Evolutionary conservation across 768 basidiomycete species (phyloP).

Genomic region (Boletus sensibilis): DNA sequence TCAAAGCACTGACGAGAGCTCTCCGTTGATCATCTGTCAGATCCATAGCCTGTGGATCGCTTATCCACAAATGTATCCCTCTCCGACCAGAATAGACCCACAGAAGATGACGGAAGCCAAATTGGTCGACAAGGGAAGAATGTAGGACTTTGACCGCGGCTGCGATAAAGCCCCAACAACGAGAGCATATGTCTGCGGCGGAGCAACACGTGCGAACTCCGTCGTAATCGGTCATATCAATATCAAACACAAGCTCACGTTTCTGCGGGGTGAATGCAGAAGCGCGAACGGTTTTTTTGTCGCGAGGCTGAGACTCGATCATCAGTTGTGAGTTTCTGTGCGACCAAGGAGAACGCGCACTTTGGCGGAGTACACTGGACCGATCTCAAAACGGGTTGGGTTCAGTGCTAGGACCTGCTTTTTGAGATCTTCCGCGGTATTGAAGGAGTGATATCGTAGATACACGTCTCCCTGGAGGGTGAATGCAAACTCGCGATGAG

Average conservation of each 20-base stretch:
- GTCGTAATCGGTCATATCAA: conserved; percentile 99
- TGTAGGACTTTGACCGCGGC: conserved; percentile 90
- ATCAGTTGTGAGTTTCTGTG: conserved; percentile 1
- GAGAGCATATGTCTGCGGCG: conserved; percentile 83
- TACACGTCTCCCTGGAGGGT: conserved; percentile 90
- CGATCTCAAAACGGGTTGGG: conserved; percentile 95
- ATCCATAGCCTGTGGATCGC: conserved; percentile 82
- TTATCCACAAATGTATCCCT: conserved; percentile 98
- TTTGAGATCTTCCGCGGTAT: conserved; percentile 83
- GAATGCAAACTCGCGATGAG: conserved; percentile 94
- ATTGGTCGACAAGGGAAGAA: conserved; percentile 75
- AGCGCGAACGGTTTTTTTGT: conserved; percentile 80
- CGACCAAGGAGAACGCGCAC: conserved; percentile 47
- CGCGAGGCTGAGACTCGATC: conserved; percentile 61
- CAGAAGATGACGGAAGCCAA: conserved; percentile 84
- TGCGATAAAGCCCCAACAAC: conserved; percentile 94
- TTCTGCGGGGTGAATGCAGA: conserved; percentile 66
- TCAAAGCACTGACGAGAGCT: conserved; percentile 83
- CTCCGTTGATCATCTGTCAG: conserved; percentile 90
- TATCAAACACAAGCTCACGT: conserved; percentile 97
- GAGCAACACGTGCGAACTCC: conserved; percentile 92
- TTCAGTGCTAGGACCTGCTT: conserved; percentile 81
- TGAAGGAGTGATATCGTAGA: conserved; percentile 92
- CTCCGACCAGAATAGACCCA: conserved; percentile 99
- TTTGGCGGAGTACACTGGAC: conserved; percentile 85